Evolutionary conservation across 2,329 filamentous ascomycete species (phyloP).

Genomic region (Neopestalotiopsis sp.): DNA sequence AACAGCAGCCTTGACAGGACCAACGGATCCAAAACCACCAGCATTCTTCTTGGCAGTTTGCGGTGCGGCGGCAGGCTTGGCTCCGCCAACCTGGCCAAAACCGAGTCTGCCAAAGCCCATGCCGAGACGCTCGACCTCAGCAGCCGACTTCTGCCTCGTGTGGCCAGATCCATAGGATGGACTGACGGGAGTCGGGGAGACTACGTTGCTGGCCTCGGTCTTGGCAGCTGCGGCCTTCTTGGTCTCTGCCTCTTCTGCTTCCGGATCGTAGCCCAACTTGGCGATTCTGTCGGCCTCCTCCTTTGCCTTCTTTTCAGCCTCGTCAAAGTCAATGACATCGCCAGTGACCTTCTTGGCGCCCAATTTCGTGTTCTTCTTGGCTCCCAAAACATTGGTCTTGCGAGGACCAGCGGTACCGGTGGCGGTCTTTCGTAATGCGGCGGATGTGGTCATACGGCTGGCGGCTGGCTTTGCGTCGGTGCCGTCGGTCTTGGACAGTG

Average conservation of each 20-base stretch:
- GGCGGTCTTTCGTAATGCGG: conserved; percentile 80
- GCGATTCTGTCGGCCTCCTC: conserved; percentile 96
- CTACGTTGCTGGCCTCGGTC: conserved; percentile 65
- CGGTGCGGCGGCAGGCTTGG: conserved; percentile 60
- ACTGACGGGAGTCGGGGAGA: conserved; percentile 77
- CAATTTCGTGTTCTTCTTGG: conserved; percentile 82
- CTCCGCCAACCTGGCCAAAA: conserved; percentile 82
- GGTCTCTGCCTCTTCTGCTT: conserved; percentile 71
- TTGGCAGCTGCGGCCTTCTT: conserved; percentile 45
- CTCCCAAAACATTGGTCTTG: conserved; percentile 85
- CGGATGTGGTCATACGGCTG: conserved; percentile 76
- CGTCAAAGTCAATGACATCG: conserved; percentile 92
- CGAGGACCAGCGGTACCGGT: conserved; percentile 65
- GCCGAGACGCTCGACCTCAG: conserved; percentile 86
- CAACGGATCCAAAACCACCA: conserved; percentile 86
- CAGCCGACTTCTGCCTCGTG: conserved; percentile 66
- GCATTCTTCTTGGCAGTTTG: conserved; percentile 72
- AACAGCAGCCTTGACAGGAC: conserved; percentile 71
- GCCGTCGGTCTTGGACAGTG: conserved; percentile 70
- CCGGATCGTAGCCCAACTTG: conserved; percentile 93
- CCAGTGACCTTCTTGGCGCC: conserved; percentile 89
- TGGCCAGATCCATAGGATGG: conserved; percentile 72
- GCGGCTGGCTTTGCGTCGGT: conserved; percentile 65
- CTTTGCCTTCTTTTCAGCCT: conserved; percentile 94
- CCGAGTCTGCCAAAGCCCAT: conserved; percentile 87